Conservation (phyloP, 192 early-diverging fungal genomes). For the Linnemannia exigua region DNA sequence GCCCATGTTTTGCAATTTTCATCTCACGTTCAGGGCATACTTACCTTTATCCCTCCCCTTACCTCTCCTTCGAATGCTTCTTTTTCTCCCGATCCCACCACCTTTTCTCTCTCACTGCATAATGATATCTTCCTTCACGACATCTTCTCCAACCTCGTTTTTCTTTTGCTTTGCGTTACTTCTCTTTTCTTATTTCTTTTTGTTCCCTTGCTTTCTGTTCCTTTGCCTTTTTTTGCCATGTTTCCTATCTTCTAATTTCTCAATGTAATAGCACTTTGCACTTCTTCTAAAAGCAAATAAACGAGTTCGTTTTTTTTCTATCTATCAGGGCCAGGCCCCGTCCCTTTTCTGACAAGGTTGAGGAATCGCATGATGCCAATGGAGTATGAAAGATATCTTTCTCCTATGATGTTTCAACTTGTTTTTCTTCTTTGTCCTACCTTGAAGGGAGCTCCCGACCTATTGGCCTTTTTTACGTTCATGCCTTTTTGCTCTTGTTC, state of each 20-base stretch:
- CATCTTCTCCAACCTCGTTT: too few species aligned
- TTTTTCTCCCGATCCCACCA: neutral
- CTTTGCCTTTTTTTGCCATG: neutral
- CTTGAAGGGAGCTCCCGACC: neutral
- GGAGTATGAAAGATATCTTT: too few species aligned
- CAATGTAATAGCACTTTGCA: slow-evolving; percentile 4
- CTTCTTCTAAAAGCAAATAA: neutral
- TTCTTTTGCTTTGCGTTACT: too few species aligned
- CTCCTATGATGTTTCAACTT: too few species aligned
- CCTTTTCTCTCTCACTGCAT: neutral
- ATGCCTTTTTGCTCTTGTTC: neutral
- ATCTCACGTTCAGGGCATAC: neutral
- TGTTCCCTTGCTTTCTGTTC: neutral
- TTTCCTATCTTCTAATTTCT: neutral
- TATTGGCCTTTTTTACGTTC: neutral
- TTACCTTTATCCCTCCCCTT: neutral
- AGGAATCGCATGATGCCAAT: too few species aligned
- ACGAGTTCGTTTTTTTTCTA: neutral
- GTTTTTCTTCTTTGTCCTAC: neutral
- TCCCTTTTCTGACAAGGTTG: too few species aligned
- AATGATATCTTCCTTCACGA: neutral
- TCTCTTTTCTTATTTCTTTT: neutral
- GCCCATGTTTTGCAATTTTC: slow-evolving; percentile 7
- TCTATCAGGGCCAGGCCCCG: too few species aligned
- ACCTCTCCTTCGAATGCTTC: neutral